Evolutionary conservation across 352 stramenopile species (phyloP).

Genomic region (Phytophthora cryptogea): DNA sequence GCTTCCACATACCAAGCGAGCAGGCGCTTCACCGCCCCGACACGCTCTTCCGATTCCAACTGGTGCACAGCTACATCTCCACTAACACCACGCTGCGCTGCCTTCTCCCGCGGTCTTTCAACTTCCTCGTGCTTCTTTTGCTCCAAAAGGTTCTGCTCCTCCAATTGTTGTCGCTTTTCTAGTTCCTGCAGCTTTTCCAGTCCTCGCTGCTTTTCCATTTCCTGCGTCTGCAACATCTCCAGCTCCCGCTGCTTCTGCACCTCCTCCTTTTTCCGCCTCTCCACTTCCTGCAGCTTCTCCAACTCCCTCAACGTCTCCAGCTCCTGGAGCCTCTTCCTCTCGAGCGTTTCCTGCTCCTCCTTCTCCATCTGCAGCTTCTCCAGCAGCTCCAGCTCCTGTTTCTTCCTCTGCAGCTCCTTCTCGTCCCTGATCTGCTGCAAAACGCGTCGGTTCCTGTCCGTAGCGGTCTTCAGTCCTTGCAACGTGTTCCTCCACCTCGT

Average conservation of each 20-base stretch:
- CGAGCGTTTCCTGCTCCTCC: slow-evolving; percentile 1
- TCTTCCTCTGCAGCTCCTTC: slow-evolving; percentile 10
- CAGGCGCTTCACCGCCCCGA: slow-evolving; percentile 11
- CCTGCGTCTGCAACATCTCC: slow-evolving; percentile 1
- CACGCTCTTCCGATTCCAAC: not conserved
- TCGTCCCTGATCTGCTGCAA: not conserved
- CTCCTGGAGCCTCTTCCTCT: slow-evolving; percentile 6
- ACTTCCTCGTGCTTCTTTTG: slow-evolving; percentile 2
- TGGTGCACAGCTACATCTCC: not conserved
- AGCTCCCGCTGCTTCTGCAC: slow-evolving; percentile 5
- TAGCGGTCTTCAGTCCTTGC: slow-evolving; percentile 20
- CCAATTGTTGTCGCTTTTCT: slow-evolving; percentile 2
- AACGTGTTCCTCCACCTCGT: slow-evolving; percentile 27
- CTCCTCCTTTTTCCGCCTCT: slow-evolving; percentile 12
- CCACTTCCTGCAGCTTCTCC: slow-evolving; percentile 17
- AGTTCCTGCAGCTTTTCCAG: slow-evolving; percentile 7
- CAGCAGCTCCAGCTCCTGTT: slow-evolving; percentile 6
- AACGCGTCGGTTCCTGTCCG: slow-evolving; percentile 20
- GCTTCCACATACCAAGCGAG: slow-evolving; percentile 20
- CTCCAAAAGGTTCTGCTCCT: not conserved
- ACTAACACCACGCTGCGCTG: not conserved
- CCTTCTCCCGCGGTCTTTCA: slow-evolving; percentile 3
- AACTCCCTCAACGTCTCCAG: slow-evolving; percentile 6
- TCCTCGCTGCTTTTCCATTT: slow-evolving; percentile 6
- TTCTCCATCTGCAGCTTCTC: slow-evolving; percentile 5